Conservation (phyloP, 129 eudicot genomes). For the Flaveria linearis region DNA sequence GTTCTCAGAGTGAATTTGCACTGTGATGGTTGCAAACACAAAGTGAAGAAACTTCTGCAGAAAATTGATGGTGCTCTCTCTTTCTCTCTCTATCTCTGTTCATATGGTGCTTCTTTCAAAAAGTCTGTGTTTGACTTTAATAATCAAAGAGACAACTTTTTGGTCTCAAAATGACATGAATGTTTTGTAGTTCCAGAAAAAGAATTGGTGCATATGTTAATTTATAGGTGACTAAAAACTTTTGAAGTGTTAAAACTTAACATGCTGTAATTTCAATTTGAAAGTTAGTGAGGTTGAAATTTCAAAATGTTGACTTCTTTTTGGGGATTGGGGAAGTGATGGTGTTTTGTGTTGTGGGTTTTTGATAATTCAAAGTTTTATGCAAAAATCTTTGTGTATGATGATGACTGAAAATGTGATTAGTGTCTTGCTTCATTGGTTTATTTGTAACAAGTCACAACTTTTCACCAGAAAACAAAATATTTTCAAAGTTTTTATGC, state of each 20-base stretch:
- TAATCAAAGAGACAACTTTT: constrained; percentile 22
- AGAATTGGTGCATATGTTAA: neutral
- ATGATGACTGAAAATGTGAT: neutral
- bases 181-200: constrained; percentile 20
- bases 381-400: constrained; percentile 16
- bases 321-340: constrained; percentile 24
- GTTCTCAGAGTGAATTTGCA: constrained; percentile 70
- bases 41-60: constrained; percentile 74
- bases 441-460: neutral
- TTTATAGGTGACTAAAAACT: neutral
- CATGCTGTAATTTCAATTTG: neutral
- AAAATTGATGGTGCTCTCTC: constrained; percentile 69
- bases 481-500: constrained; percentile 11
- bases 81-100: constrained; percentile 18
- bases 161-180: constrained; percentile 15
- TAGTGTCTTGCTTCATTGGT: neutral
- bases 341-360: constrained; percentile 23
- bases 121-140: constrained; percentile 21
- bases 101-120: neutral
- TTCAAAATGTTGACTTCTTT: constrained; percentile 6
- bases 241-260: neutral
- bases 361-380: constrained; percentile 24
- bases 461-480: neutral
- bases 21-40: constrained; percentile 76
- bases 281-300: constrained; percentile 5